phyloP scores from a whole-genome alignment of 208 protist species.

The Trypanosomatidae sp. region DNA sequence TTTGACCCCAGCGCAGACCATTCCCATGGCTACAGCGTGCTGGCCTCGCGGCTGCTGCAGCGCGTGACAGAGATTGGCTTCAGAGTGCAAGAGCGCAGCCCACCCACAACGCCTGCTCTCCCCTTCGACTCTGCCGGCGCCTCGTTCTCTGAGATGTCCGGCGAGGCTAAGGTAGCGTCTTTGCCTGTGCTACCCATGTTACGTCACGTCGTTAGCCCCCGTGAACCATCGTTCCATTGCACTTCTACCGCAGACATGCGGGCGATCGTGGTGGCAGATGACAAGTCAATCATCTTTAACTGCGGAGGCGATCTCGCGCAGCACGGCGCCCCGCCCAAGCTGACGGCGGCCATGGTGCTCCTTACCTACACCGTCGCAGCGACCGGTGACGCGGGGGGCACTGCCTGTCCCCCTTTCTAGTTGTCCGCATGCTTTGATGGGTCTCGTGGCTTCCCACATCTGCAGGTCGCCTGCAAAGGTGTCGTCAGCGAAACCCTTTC shows the following conservation, averaged over 20 bases:
- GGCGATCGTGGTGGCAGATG: slow-evolving; percentile 5
- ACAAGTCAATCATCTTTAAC: background rate
- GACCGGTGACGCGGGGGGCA: background rate
- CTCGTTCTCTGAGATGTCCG: background rate
- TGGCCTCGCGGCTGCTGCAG: slow-evolving; percentile 23
- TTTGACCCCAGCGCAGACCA: background rate
- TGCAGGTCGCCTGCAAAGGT: too few species aligned
- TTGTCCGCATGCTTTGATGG: background rate
- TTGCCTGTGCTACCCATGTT: background rate
- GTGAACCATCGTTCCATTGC: background rate
- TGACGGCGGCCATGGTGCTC: background rate
- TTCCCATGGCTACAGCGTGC: background rate
- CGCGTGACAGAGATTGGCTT: slow-evolving; percentile 23
- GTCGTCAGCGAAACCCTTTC: background rate
- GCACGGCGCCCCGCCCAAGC: background rate
- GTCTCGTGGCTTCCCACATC: background rate
- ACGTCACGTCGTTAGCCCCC: too few species aligned
- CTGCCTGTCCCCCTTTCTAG: background rate
- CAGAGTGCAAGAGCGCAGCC: slow-evolving; percentile 11
- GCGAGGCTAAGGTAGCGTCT: background rate
- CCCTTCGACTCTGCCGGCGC: background rate
- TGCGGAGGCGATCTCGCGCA: background rate
- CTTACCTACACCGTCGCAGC: background rate
- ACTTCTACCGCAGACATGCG: background rate
- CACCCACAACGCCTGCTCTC: background rate